Conservation (phyloP, 2,329 filamentous ascomycete genomes). For the Hyphodiscus sp. region DNA sequence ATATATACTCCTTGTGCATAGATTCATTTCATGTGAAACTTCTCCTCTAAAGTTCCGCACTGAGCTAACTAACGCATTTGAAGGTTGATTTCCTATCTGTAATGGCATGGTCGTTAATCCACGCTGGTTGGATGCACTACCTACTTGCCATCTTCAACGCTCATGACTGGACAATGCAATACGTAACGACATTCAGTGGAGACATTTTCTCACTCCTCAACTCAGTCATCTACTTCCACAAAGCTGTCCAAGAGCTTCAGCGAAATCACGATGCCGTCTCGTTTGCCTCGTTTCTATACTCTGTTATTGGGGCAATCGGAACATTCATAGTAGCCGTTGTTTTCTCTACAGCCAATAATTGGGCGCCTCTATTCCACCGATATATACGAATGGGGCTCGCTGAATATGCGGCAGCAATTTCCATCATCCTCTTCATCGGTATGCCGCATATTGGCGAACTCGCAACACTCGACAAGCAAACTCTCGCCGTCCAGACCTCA, state of each 20-base stretch:
- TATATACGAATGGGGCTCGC: slow-evolving; percentile 54
- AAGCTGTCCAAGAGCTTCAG: slow-evolving; percentile 57
- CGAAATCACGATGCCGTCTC: slow-evolving; percentile 49
- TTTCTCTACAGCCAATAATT: slow-evolving; percentile 53
- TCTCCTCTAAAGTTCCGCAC: neutral
- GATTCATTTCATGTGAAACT: slow-evolving; percentile 45
- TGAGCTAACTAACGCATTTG: neutral
- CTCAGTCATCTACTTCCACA: slow-evolving; percentile 63
- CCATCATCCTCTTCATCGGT: slow-evolving; percentile 58
- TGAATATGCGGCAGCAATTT: slow-evolving; percentile 61
- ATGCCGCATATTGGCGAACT: slow-evolving; percentile 57
- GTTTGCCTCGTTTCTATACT: slow-evolving; percentile 58
- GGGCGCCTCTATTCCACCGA: slow-evolving; percentile 54
- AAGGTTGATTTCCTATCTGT: slow-evolving; percentile 56
- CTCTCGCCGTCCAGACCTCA: slow-evolving; percentile 46
- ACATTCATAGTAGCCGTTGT: slow-evolving; percentile 57
- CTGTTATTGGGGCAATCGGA: slow-evolving; percentile 56
- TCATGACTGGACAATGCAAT: slow-evolving; percentile 65
- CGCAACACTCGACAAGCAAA: slow-evolving; percentile 49
- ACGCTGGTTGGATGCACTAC: slow-evolving; percentile 59
- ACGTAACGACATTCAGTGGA: slow-evolving; percentile 60
- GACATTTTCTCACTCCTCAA: slow-evolving; percentile 63
- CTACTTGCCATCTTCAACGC: slow-evolving; percentile 60
- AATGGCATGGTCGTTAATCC: slow-evolving; percentile 62
- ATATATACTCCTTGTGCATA: slow-evolving; percentile 53